phyloP scores from a whole-genome alignment of 805 yeast genomes.

The Kregervanrija fluxuum region DNA sequence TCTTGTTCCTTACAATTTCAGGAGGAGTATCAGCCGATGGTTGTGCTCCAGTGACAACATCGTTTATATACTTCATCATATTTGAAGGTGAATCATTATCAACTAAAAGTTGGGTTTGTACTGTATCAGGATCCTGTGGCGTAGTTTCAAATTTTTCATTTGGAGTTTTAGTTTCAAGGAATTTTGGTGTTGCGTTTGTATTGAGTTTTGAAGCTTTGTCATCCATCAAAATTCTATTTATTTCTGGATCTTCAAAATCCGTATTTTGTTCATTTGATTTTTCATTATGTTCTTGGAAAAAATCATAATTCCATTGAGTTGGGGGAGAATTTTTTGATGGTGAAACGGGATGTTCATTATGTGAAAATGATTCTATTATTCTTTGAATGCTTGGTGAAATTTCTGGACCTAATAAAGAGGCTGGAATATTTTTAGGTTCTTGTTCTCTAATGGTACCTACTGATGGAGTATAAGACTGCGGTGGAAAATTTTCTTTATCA shows the following conservation, averaged over 20 bases:
- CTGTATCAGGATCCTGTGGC: conserved; percentile 26
- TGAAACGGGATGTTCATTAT: conserved; percentile 18
- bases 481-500: conserved; percentile 24
- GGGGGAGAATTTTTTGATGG: conserved; percentile 20
- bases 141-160: conserved; percentile 22
- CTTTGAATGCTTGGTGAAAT: conserved; percentile 29
- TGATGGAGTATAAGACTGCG: conserved; percentile 2
- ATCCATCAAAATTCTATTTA: conserved; percentile 15
- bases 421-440: conserved; percentile 6
- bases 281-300: conserved; percentile 14
- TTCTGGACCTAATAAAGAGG: conserved; percentile 20
- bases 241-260: conserved; percentile 19
- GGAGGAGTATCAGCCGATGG: too few relatives aligned
- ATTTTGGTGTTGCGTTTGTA: conserved; percentile 4
- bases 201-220: not conserved
- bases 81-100: conserved; percentile 5
- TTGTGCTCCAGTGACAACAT: too few relatives aligned
- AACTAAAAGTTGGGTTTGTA: conserved; percentile 11
- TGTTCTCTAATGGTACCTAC: not conserved
- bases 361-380: conserved; percentile 26
- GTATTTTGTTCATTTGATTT: conserved; percentile 13
- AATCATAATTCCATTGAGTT: conserved; percentile 24
- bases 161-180: not conserved
- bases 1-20: too few relatives aligned
- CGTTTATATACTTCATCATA: too few relatives aligned